These are phyloP conservation scores for Elongisporangium prolatum DNA, from an alignment of 352 stramenopile genomes.

Conservation along the genomic window DNA sequence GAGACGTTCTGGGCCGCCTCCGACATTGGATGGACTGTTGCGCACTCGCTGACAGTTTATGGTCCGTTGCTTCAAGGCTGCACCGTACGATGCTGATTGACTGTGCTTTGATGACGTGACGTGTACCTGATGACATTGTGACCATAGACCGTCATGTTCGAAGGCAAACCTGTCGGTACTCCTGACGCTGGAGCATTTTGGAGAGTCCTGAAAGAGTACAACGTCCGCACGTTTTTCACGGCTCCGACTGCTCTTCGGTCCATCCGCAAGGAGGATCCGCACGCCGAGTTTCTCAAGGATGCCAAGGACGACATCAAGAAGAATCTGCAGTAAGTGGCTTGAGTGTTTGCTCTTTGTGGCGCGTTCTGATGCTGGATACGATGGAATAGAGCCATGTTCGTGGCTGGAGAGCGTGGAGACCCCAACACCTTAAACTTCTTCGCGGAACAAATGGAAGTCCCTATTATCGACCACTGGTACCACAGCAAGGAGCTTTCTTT, in stretches of 20 bases:
- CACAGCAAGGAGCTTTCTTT: no score
- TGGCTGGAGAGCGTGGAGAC: constrained; percentile 86
- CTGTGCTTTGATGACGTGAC: not conserved
- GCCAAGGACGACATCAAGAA: constrained; percentile 40
- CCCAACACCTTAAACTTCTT: constrained; percentile 86
- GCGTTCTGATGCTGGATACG: not conserved
- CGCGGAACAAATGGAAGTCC: constrained; percentile 50
- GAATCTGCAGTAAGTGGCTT: constrained; percentile 44
- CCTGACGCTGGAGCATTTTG: constrained; percentile 86
- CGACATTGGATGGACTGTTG: constrained; percentile 90
- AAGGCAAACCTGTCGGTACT: constrained; percentile 87
- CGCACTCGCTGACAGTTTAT: constrained; percentile 88
- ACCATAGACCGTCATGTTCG: constrained; percentile 76
- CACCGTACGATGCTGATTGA: constrained; percentile 24
- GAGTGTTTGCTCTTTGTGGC: constrained; percentile 6
- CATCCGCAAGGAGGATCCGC: constrained; percentile 83
- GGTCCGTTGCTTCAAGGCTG: constrained; percentile 83
- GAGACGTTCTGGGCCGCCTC: constrained; percentile 84
- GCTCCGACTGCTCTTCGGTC: constrained; percentile 88
- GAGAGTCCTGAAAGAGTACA: constrained; percentile 80
- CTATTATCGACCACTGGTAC: constrained; percentile 81
- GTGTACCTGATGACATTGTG: not conserved
- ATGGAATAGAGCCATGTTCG: constrained; percentile 58
- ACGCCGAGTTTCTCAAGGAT: constrained; percentile 43
- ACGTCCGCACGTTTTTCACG: constrained; percentile 90